Base-by-base conservation (phyloP, 345 rosid genomes). In the Populus ilicifolia region DNA sequence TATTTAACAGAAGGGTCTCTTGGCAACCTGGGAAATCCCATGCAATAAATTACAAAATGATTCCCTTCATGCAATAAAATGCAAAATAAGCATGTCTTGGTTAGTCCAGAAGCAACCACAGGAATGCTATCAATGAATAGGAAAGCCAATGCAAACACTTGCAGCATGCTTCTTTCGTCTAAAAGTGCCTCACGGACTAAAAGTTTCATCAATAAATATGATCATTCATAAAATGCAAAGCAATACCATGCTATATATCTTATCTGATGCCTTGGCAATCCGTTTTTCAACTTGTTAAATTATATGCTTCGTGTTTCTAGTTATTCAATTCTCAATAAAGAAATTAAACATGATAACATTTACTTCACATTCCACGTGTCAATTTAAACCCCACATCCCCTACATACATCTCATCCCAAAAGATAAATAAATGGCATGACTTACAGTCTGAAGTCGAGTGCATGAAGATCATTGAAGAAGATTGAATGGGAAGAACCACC, bases 401-500 rank as follows among this genome's bases (percentile, higher is more conserved):
- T 13, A 35, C 44, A 63, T 35, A 50, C 41, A 14, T 76, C 46
- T 21, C 44, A 39, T 44, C 35, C 3, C 43, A 54, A 43, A 27
- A 78, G 23, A 16, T 12, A 71, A 59, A 30, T 25, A 6, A 70
- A 74, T 30, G 38, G 38, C 67, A 67, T 38, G 59, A 75, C 98
- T 87, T 86, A 93, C 98, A 7, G 90, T 87, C 83, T 87, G 93
- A 96, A 87, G 87, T 96, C 99, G 70, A 96, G 86, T 75, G 93
- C 88, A 80, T 91, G 94, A 76, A 96, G 98, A 89, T 96, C 99
- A 80, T 59, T 89, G 85, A 89, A 96, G 87, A 96, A 96, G 72
- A 92, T 73, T 1, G 99, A 96, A 87, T 96, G 96, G 71, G 99
- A 93, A 83, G 97, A 93, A 68, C 99, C 99, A 66, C 99, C 97